Percentiles rank a stretch among this genome's conserved stretches.
These are phyloP conservation scores for Mycena capillaripes DNA, from an alignment of 768 basidiomycete species.

Conservation along the genomic window DNA sequence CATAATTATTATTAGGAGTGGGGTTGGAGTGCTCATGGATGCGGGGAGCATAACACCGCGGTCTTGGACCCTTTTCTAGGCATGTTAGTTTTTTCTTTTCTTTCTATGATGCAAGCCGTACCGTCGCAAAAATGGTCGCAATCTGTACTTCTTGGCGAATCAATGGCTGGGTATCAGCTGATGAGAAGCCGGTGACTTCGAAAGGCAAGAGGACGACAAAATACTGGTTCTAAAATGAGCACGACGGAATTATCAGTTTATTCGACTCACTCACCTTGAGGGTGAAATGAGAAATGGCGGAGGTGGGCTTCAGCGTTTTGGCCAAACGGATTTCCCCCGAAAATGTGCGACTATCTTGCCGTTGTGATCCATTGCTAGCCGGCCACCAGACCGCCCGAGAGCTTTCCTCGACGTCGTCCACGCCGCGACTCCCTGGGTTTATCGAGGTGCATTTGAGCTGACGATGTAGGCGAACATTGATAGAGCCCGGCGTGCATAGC, in stretches of 20 bases:
- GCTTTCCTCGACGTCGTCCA: constrained; percentile 52
- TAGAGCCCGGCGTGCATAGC: constrained; percentile 54
- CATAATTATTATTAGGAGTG: no score
- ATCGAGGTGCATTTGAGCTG: constrained; percentile 51
- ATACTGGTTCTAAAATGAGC: constrained; percentile 52
- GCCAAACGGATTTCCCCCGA: constrained; percentile 66
- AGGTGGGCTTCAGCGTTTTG: constrained; percentile 66
- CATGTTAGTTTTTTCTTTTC: not conserved
- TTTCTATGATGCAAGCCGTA: not conserved
- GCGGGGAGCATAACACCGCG: constrained; percentile 2
- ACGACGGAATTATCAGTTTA: not conserved
- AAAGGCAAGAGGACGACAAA: constrained; percentile 61
- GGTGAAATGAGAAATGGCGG: constrained; percentile 64
- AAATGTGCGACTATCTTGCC: constrained; percentile 52
- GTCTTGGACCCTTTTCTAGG: constrained; percentile 5
- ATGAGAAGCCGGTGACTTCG: constrained; percentile 51
- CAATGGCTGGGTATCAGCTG: constrained; percentile 50
- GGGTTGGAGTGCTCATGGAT: no score
- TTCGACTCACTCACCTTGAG: constrained; percentile 55
- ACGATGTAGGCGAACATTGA: constrained; percentile 55
- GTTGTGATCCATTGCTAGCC: constrained; percentile 44
- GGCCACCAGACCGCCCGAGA: constrained; percentile 67
- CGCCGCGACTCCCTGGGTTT: not conserved
- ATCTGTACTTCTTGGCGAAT: constrained; percentile 66
- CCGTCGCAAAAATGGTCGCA: constrained; percentile 63